phyloP scores from a whole-genome alignment of 768 basidiomycete species.

The Psilocybe cubensis region DNA sequence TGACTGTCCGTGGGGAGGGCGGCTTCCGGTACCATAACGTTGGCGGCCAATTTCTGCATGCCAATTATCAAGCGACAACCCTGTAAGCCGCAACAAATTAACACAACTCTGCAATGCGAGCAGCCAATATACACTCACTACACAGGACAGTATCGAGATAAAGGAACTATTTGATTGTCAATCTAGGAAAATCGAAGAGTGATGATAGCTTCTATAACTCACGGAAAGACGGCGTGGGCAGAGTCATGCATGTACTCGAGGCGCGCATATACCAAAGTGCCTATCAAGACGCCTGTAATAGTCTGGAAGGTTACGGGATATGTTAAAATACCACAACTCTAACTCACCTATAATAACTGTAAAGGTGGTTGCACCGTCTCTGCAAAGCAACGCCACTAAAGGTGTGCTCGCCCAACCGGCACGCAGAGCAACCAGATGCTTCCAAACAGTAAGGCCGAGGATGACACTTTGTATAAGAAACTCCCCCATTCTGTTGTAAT shows the following conservation, averaged over 20 bases:
- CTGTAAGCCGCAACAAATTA: conserved; percentile 1
- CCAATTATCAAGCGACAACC: conserved; percentile 18
- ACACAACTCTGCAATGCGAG: not conserved
- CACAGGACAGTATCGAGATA: conserved; percentile 13
- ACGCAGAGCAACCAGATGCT: conserved; percentile 18
- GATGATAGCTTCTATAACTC: not conserved
- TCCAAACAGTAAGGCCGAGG: conserved; percentile 19
- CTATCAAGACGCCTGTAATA: conserved; percentile 12
- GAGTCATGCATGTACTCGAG: conserved; percentile 17
- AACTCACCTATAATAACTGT: conserved; percentile 13
- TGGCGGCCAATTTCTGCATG: conserved; percentile 14
- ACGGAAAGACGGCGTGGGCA: conserved; percentile 22
- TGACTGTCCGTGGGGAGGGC: not conserved
- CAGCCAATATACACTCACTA: conserved; percentile 2
- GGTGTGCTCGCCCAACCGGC: conserved; percentile 19
- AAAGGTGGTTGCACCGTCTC: conserved; percentile 14
- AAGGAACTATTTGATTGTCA: conserved; percentile 1
- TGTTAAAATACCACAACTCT: not conserved
- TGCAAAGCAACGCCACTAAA: conserved; percentile 15
- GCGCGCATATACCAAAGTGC: conserved; percentile 17
- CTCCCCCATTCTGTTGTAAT: conserved; percentile 12
- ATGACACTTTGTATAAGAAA: conserved; percentile 17
- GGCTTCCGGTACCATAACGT: not conserved
- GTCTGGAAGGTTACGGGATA: not conserved
- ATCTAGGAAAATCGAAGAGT: not conserved